phyloP scores from a whole-genome alignment of 495 filamentous ascomycete species.

The Penicillium odoratum region DNA sequence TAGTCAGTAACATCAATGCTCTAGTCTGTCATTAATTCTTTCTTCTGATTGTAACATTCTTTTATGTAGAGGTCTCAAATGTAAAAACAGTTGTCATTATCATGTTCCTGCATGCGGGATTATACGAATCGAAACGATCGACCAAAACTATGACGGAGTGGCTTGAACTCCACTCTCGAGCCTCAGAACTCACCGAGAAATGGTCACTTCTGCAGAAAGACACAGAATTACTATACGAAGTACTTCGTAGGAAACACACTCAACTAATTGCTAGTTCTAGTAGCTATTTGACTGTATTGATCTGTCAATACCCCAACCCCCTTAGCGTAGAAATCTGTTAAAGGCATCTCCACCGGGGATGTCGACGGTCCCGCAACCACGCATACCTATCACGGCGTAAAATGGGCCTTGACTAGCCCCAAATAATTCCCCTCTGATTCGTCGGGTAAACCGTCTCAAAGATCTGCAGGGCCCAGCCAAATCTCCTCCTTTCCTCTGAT shows the following conservation, averaged over 20 bases:
- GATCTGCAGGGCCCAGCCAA: constrained; percentile 27
- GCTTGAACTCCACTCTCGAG: constrained; percentile 19
- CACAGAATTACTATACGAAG: background rate
- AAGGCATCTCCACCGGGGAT: constrained; percentile 12
- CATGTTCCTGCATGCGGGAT: constrained; percentile 3
- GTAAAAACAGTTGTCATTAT: background rate
- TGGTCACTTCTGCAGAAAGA: background rate
- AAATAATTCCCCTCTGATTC: constrained; percentile 16
- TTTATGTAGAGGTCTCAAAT: no score
- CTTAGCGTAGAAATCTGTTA: background rate
- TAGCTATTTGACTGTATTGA: no score
- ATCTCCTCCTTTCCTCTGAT: constrained; percentile 15
- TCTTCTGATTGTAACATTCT: background rate
- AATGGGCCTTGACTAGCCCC: constrained; percentile 11
- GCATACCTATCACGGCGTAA: constrained; percentile 8
- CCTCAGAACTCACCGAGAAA: constrained; percentile 15
- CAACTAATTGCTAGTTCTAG: no score
- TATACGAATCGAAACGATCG: constrained; percentile 16
- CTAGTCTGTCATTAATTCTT: background rate
- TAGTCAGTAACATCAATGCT: no score
- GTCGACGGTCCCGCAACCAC: constrained; percentile 14
- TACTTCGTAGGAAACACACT: no score
- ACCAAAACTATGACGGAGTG: constrained; percentile 23
- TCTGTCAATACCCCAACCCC: no score
- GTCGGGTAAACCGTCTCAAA: constrained; percentile 19